Evolutionary conservation across 2,329 filamentous ascomycete genomes (phyloP).

Genomic region (Exserohilum rostratum): DNA sequence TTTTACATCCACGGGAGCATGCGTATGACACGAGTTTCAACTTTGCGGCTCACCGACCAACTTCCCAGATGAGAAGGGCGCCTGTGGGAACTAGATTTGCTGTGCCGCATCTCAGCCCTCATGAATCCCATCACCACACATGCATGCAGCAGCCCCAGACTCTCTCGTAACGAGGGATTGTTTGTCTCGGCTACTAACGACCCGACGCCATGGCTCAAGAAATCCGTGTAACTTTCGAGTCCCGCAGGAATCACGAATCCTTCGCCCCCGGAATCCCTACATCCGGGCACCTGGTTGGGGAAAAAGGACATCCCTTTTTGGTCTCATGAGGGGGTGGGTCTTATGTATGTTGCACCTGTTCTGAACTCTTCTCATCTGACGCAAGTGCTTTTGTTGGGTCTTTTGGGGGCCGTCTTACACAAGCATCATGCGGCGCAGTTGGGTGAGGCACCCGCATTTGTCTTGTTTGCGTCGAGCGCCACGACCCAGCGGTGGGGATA

Average conservation of each 20-base stretch:
- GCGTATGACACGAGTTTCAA: neutral
- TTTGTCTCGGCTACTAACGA: neutral
- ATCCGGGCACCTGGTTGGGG: too few relatives aligned
- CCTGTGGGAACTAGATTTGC: neutral
- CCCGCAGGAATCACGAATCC: too few relatives aligned
- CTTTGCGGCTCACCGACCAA: too few relatives aligned
- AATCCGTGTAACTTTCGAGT: too few relatives aligned
- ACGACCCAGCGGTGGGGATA: too few relatives aligned
- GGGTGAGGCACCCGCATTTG: too few relatives aligned
- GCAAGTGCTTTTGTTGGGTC: too few relatives aligned
- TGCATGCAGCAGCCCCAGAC: too few relatives aligned
- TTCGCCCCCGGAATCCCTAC: neutral
- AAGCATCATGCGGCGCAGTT: neutral
- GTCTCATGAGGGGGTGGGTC: neutral
- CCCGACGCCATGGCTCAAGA: neutral
- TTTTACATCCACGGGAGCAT: neutral
- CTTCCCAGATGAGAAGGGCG: too few relatives aligned
- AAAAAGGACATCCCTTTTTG: neutral
- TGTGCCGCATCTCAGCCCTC: neutral
- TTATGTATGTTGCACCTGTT: too few relatives aligned
- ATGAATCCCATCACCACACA: neutral
- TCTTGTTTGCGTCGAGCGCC: too few relatives aligned
- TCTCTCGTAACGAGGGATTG: neutral
- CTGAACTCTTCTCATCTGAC: too few relatives aligned
- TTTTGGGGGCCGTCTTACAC: neutral